A percentile compares a stretch with the other conserved stretches of the same genome.
Evolutionary conservation across 2,329 filamentous ascomycete species (phyloP).

Genomic region (Aureobasidium sp.): DNA sequence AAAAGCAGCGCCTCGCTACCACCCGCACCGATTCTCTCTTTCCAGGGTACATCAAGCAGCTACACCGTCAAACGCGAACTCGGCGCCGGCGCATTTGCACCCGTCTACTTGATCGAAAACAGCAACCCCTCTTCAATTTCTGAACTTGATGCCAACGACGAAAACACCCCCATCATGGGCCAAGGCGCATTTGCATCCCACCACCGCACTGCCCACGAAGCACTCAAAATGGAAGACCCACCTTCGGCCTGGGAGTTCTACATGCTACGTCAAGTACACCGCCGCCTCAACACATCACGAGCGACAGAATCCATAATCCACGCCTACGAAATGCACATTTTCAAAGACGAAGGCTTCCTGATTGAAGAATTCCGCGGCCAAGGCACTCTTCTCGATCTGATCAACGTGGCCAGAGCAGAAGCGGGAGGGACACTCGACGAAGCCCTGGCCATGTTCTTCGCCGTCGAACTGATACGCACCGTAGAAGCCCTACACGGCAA

Average conservation of each 20-base stretch:
- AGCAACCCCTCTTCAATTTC: constrained; percentile 28
- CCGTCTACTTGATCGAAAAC: constrained; percentile 83
- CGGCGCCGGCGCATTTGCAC: constrained; percentile 88
- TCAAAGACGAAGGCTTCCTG: constrained; percentile 81
- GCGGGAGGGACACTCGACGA: constrained; percentile 69
- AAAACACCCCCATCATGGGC: constrained; percentile 47
- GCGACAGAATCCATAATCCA: constrained; percentile 70
- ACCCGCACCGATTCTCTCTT: constrained; percentile 58
- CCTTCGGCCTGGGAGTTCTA: constrained; percentile 93
- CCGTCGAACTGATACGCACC: constrained; percentile 82
- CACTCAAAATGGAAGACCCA: constrained; percentile 89
- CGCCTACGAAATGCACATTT: constrained; percentile 87
- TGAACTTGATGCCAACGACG: constrained; percentile 35
- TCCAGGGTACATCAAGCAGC: constrained; percentile 56
- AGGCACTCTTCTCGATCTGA: constrained; percentile 87
- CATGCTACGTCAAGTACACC: constrained; percentile 78
- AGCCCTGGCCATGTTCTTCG: constrained; percentile 87
- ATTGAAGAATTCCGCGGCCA: constrained; percentile 82
- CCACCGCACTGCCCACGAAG: constrained; percentile 60
- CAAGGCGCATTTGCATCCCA: constrained; percentile 51
- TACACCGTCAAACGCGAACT: constrained; percentile 82
- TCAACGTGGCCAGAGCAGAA: constrained; percentile 69
- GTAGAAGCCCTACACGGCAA: constrained; percentile 78
- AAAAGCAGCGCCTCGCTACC: constrained; percentile 58
- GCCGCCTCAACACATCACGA: constrained; percentile 62